Base-by-base conservation (phyloP, 306 rosid genomes). In the Corylus heterophylla region DNA sequence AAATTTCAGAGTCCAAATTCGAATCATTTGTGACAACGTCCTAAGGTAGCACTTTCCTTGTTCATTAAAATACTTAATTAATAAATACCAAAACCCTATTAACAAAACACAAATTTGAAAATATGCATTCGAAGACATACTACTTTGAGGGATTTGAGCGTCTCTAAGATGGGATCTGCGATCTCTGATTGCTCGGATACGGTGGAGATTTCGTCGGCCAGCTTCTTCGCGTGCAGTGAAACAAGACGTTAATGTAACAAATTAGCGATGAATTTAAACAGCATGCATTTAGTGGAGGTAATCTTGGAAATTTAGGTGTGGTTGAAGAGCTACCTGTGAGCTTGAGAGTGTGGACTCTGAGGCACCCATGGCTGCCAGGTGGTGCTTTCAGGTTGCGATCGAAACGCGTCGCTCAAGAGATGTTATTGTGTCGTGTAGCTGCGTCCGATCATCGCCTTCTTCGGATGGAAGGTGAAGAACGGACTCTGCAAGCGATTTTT, bases 141-240 rank as follows among this genome's bases (percentile, higher is more conserved):
- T 29, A 93, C 76, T 86, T 86, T 78, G 79, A 96, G 93, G 29
- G 94, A 88, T 74, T 87, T 91, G 80, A 91, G 96, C 74, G 77
- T 87, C 73, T 90, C 93, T 29, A 91, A 68, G 67, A 93, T 69
- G 75, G 94, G 97, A 79, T 96, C 99, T 27, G 87, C 83, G 45
- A 83, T 84, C 76, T 87, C 87, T 7, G 84, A 89, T 83, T 90
- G 92, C 70, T 83, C 90, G 7, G 90, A 87, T 52, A 91, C 90
- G 78, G 98, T 89, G 83, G 99, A 91, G 87, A 93, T 93, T 88
- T 83, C 88, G 50, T 96, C 96, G 76, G 71, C 88, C 16, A 82
- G 78, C 39, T 83, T 52, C 97, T 91, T 80, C 82, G 77, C 37
- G 49, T 54, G 63, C 47, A 29, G 74, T 50, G 27, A 82, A 86